phyloP scores from a whole-genome alignment of 1,139 yeast species.

The Hemisphaericaspora xylanilytica region DNA sequence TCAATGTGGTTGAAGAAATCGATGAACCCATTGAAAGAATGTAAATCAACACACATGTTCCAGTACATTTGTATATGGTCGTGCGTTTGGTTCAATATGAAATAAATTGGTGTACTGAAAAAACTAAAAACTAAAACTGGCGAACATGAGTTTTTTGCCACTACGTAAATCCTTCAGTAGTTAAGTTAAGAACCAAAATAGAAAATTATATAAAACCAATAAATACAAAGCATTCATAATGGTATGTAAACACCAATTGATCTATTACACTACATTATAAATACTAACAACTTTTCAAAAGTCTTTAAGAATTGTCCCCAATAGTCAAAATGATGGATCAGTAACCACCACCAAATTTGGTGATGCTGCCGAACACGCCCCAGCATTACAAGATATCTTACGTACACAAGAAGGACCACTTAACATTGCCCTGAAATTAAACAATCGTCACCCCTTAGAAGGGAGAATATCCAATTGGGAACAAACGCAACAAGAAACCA shows the following conservation, averaged over 20 bases:
- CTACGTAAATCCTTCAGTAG: too few species aligned
- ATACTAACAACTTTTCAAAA: conserved; percentile 11
- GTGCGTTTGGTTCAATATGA: conserved; percentile 3
- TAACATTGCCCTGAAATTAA: conserved; percentile 63
- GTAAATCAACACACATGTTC: too few species aligned
- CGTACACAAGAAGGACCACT: conserved; percentile 59
- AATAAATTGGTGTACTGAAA: too few species aligned
- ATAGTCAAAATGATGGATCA: conserved; percentile 34
- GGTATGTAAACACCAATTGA: conserved; percentile 3
- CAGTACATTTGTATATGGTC: too few species aligned
- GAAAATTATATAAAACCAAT: too few species aligned
- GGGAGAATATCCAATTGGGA: conserved; percentile 78
- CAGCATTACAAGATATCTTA: conserved; percentile 58
- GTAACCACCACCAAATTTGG: conserved; percentile 52
- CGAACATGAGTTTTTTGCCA: conserved; percentile 5
- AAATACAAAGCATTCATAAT: too few species aligned
- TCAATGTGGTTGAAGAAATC: conserved; percentile 34
- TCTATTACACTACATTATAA: too few species aligned
- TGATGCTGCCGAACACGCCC: conserved; percentile 56
- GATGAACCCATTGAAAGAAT: conserved; percentile 18
- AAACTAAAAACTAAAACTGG: too few species aligned
- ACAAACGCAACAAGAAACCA: conserved; percentile 63
- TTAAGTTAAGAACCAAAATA: too few species aligned
- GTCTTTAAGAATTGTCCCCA: conserved; percentile 54
- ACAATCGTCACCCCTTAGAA: conserved; percentile 87